phyloP scores from a whole-genome alignment of 2,329 filamentous ascomycete genomes.

The Pseudogymnoascus sp. region DNA sequence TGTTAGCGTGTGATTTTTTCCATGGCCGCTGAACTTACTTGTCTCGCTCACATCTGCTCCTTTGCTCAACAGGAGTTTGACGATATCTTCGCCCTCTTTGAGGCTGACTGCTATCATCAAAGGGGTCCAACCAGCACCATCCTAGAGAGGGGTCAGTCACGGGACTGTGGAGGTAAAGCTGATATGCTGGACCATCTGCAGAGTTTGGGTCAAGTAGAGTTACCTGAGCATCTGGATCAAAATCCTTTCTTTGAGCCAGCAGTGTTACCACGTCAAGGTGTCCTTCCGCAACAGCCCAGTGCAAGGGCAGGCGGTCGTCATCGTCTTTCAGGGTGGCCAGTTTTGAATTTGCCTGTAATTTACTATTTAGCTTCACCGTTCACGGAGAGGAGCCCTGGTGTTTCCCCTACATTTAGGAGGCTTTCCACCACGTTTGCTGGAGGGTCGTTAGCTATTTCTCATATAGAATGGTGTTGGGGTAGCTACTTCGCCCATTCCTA shows the following conservation, averaged over 20 bases:
- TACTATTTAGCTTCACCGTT: not conserved
- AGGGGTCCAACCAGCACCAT: constrained; percentile 73
- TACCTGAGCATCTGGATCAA: constrained; percentile 78
- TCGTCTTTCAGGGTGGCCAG: constrained; percentile 65
- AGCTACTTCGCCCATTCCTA: constrained; percentile 71
- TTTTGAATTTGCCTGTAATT: constrained; percentile 63
- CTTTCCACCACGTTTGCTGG: constrained; percentile 65
- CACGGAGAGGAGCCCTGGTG: not conserved
- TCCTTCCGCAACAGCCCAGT: constrained; percentile 89
- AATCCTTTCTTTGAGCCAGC: constrained; percentile 60
- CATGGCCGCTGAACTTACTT: constrained; percentile 37
- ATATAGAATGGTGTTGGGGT: not conserved
- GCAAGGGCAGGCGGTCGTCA: constrained; percentile 81
- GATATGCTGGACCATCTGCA: not conserved
- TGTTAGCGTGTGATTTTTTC: not conserved
- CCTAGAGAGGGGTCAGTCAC: constrained; percentile 34
- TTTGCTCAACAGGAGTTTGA: constrained; percentile 58
- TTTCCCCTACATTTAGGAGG: constrained; percentile 51
- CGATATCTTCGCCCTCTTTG: constrained; percentile 59
- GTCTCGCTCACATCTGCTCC: constrained; percentile 66
- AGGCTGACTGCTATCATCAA: constrained; percentile 76
- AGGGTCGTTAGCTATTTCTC: constrained; percentile 1
- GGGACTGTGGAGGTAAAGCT: not conserved
- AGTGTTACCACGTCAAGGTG: constrained; percentile 64
- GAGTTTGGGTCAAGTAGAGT: not conserved